Conservation (phyloP, 768 basidiomycete genomes). For the Daedaleopsis nitida region DNA sequence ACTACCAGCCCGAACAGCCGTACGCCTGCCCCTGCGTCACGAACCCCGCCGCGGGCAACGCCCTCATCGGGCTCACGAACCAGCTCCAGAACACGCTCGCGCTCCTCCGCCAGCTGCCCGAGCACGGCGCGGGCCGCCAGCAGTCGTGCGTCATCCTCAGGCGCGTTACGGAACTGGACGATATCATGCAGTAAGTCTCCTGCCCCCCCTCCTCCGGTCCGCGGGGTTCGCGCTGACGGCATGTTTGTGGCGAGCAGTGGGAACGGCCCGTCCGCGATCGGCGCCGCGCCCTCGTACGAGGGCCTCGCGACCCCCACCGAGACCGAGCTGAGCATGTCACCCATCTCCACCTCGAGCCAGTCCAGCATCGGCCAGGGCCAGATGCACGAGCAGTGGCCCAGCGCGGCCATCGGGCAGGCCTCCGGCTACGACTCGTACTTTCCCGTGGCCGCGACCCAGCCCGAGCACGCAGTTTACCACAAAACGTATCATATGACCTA, state of each 20-base stretch:
- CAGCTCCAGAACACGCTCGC: constrained; percentile 60
- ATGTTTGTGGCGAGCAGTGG: constrained; percentile 16
- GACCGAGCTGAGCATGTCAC: constrained; percentile 52
- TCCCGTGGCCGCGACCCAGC: constrained; percentile 46
- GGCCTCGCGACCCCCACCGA: constrained; percentile 41
- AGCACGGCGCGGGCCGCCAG: constrained; percentile 46
- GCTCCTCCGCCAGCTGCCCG: constrained; percentile 61
- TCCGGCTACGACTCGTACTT: constrained; percentile 72
- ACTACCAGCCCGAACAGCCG: constrained; percentile 31
- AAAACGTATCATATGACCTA: constrained; percentile 31
- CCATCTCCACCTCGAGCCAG: constrained; percentile 47
- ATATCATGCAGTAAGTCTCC: constrained; percentile 64
- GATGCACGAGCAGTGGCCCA: constrained; percentile 52
- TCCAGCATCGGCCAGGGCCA: constrained; percentile 51
- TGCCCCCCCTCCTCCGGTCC: constrained; percentile 15
- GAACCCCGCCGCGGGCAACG: constrained; percentile 57
- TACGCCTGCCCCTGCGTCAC: constrained; percentile 64
- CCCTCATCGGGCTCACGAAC: constrained; percentile 62
- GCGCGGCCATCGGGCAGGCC: constrained; percentile 38
- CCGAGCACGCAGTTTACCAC: constrained; percentile 27
- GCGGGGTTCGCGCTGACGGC: background rate
- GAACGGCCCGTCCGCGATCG: constrained; percentile 9
- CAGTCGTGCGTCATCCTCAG: constrained; percentile 54
- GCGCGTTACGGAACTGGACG: constrained; percentile 61
- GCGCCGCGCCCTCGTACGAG: constrained; percentile 18